Evolutionary conservation across 176 grass and related monocot genomes (phyloP), one percentile per base, ranked within the genome.

Genomic region (Oryza glumipatula): DNA sequence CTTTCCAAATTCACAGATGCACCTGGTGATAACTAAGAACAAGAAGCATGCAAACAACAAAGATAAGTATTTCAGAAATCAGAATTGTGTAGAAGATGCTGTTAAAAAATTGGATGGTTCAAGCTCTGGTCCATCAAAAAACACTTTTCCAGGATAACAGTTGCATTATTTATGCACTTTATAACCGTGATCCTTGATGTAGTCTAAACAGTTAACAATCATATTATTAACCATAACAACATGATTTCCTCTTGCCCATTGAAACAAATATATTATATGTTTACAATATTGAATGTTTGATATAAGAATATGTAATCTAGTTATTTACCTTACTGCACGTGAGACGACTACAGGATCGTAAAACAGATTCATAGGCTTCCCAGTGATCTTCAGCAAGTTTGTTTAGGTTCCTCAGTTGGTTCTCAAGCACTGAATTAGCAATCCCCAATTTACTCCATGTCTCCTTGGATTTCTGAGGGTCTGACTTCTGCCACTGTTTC

Each of bases 401-500:
- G 10, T 72, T 95, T 54, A 98, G 92, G 45, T 76, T 91, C 77
- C 85, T 92, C 11, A 98, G 86, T 83, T 92, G 86, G 54, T 70
- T 78, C 79, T 98, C 96, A 39, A 95, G 89, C 61, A 81, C 60
- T 28, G 89, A 90, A 85, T 98, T 98, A 14, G 88, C 91, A 72
- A 81, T 80, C 11, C 77, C 88, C 70, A 98, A 86, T 63, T 90
- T 94, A 70, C 68, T 84, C 89, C 89, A 98, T 72, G 84, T 95
- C 83, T 92, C 89, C 87, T 66, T 87, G 73, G 93, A 92, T 90
- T 90, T 95, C 76, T 91, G 88, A 76, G 91, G 93, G 43, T 94
- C 91, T 52, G 86, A 89, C 17, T 95, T 98, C 41, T 94, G 91
- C 93, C 96, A 98, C 49, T 81, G 76, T 78, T 90, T 98, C 80